phyloP scores from a whole-genome alignment of 2,329 filamentous ascomycete species.

The Alternaria dauci region DNA sequence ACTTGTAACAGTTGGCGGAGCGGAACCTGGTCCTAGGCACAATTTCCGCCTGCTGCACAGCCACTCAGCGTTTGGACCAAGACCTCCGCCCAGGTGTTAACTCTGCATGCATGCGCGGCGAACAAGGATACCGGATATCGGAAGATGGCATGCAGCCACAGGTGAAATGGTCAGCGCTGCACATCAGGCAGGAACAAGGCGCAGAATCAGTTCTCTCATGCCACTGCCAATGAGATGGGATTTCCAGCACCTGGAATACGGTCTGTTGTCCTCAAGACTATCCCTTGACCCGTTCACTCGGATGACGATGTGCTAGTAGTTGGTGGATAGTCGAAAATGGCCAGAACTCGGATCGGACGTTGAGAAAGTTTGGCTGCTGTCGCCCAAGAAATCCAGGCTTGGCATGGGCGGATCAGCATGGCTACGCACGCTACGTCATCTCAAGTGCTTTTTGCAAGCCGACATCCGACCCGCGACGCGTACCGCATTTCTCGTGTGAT shows the following conservation, averaged over 20 bases:
- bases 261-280: background rate
- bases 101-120: background rate
- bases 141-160: constrained; percentile 1
- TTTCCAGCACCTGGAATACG: background rate
- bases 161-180: no score
- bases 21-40: constrained; percentile 15
- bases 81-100: constrained; percentile 14
- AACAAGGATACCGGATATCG: background rate
- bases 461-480: background rate
- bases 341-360: background rate
- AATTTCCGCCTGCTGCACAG: constrained; percentile 12
- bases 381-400: constrained; percentile 2
- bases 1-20: constrained; percentile 23
- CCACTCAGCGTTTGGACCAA: constrained; percentile 17
- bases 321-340: background rate
- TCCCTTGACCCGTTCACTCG: background rate
- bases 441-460: constrained; percentile 1
- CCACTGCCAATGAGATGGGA: background rate
- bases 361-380: background rate
- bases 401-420: constrained; percentile 8
- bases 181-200: background rate
- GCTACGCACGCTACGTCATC: background rate
- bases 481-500: background rate
- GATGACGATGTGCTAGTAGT: background rate
- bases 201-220: background rate